Conservation (phyloP, 163 green algal species). For the Trebouxia gelatinosa region DNA sequence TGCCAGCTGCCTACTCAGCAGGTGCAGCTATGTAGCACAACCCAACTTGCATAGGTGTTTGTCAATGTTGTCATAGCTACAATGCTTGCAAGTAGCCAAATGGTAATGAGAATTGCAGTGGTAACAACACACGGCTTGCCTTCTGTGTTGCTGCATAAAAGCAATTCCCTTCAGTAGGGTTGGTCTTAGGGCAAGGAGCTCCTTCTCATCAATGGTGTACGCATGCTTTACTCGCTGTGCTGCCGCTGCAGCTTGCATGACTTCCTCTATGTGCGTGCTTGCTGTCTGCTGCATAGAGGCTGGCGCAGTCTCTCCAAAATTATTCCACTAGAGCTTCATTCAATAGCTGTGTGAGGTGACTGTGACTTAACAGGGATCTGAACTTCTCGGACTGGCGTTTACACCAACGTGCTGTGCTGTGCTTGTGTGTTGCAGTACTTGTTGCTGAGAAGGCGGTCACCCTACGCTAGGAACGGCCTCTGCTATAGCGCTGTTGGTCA, state of each 20-base stretch:
- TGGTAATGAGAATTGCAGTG: too few species aligned
- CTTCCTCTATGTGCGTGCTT: background rate
- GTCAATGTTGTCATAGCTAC: too few species aligned
- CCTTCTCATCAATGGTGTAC: slow-evolving; percentile 2
- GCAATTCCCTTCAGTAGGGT: slow-evolving; percentile 3
- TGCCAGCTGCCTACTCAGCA: too few species aligned
- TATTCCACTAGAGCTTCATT: background rate
- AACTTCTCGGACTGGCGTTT: background rate
- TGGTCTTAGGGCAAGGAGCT: background rate
- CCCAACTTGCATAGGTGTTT: background rate
- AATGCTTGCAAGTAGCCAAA: too few species aligned
- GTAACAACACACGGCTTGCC: too few species aligned
- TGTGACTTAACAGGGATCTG: background rate
- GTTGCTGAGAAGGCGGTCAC: too few species aligned
- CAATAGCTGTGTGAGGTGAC: background rate
- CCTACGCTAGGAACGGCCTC: too few species aligned
- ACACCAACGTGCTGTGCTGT: background rate
- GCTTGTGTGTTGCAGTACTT: too few species aligned
- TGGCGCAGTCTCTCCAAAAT: background rate
- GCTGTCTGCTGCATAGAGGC: background rate
- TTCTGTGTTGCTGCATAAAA: background rate
- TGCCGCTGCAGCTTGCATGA: background rate
- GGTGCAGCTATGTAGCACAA: background rate
- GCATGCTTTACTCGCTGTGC: slow-evolving; percentile 11
- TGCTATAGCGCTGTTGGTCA: too few species aligned